Evolutionary conservation across 2,329 filamentous ascomycete genomes (phyloP).

Genomic region (Aspergillus quadricinctus): DNA sequence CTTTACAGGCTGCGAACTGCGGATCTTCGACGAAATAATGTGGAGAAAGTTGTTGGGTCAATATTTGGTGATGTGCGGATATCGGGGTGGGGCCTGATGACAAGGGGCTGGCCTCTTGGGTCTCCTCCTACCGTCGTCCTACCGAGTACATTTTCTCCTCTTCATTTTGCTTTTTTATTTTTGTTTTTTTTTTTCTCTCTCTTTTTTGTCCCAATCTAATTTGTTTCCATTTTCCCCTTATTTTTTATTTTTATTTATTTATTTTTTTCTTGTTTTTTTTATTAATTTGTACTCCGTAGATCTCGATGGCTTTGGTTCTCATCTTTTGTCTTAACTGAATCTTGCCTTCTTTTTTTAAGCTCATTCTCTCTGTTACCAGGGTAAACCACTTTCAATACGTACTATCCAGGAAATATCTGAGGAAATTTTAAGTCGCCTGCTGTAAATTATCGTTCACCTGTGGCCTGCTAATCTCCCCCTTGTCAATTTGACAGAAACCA

Average conservation of each 20-base stretch:
- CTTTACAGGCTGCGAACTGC: conserved; percentile 28
- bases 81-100: conserved; percentile 20
- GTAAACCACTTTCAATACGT: background rate
- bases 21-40: conserved; percentile 23
- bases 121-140: background rate
- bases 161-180: background rate
- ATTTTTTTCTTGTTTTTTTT: background rate
- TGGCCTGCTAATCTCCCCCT: too few relatives aligned
- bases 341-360: background rate
- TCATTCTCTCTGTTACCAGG: background rate
- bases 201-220: background rate
- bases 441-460: background rate
- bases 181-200: background rate
- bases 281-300: too few relatives aligned
- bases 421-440: background rate
- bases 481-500: too few relatives aligned
- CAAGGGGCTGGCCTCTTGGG: conserved; percentile 14
- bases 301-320: background rate
- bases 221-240: background rate
- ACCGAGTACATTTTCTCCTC: background rate
- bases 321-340: background rate
- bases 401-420: too few relatives aligned
- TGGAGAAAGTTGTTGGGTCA: conserved; percentile 22
- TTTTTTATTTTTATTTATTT: background rate
- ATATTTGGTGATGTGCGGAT: conserved; percentile 22